Percentiles rank a stretch among this genome's conserved stretches.
phyloP scores from a whole-genome alignment of 768 basidiomycete genomes.

The Leccinum rimulosum region DNA sequence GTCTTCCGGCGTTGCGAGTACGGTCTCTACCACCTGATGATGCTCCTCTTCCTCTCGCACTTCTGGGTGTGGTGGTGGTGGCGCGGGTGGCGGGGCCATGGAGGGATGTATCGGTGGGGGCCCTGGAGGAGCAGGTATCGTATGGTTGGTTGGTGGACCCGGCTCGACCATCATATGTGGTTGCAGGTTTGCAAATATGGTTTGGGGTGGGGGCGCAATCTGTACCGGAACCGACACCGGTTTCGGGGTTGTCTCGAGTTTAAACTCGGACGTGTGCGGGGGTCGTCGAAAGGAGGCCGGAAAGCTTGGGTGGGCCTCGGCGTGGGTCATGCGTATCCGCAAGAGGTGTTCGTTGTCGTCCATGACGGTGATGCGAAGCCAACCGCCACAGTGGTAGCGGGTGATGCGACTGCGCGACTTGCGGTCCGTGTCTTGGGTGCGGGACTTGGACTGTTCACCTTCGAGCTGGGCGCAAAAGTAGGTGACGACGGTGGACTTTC shows the following conservation, averaged over 20 bases:
- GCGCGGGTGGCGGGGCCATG: conserved; percentile 2
- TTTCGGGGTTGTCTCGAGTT: conserved; percentile 29
- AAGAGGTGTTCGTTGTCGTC: conserved; percentile 35
- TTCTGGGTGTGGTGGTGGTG: conserved; percentile 12
- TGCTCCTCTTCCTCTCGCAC: conserved; percentile 19
- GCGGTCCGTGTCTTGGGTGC: conserved; percentile 32
- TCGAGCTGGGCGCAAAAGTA: conserved; percentile 36
- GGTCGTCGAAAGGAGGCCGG: conserved; percentile 33
- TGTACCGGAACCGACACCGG: conserved; percentile 17
- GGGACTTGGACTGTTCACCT: conserved; percentile 34
- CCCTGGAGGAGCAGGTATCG: conserved; percentile 10
- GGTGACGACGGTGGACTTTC: conserved; percentile 35
- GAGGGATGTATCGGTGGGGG: conserved; percentile 6
- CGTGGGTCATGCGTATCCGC: conserved; percentile 36
- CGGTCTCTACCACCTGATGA: conserved; percentile 7
- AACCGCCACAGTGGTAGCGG: conserved; percentile 34
- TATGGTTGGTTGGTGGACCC: conserved; percentile 10
- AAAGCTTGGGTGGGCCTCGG: conserved; percentile 33
- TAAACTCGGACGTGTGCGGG: conserved; percentile 33
- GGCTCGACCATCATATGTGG: conserved; percentile 22
- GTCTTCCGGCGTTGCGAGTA: conserved; percentile 18
- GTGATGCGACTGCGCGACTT: conserved; percentile 36
- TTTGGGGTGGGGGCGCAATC: conserved; percentile 11
- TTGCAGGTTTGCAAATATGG: conserved; percentile 25
- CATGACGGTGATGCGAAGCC: conserved; percentile 37